Percentiles rank a stretch among this genome's conserved stretches.
These are phyloP conservation scores for Diutina siamensis DNA, from an alignment of 1,139 yeast genomes.

Conservation along the genomic window DNA sequence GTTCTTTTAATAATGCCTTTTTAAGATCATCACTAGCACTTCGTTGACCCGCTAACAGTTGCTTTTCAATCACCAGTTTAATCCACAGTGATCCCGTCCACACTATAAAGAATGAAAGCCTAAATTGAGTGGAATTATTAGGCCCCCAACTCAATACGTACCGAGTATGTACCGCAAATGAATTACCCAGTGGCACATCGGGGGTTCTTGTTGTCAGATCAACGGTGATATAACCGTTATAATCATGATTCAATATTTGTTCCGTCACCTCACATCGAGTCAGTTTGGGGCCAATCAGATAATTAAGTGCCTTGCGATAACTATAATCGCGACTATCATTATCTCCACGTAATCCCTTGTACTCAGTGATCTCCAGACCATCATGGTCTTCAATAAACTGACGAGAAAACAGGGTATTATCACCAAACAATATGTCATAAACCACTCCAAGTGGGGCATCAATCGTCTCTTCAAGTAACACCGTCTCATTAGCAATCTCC, in stretches of 20 bases:
- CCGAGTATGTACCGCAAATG: conserved; percentile 39
- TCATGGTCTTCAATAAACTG: conserved; percentile 32
- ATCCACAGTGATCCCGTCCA: conserved; percentile 54
- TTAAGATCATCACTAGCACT: conserved; percentile 26
- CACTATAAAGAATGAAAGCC: conserved; percentile 31
- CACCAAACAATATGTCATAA: conserved; percentile 37
- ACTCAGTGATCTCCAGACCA: conserved; percentile 35
- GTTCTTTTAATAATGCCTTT: conserved; percentile 19
- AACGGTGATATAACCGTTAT: conserved; percentile 24
- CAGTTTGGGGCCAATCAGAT: conserved; percentile 46
- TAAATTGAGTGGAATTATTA: conserved; percentile 27
- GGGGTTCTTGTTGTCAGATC: conserved; percentile 37
- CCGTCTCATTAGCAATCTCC: conserved; percentile 16
- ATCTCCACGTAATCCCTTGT: conserved; percentile 24
- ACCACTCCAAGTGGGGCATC: conserved; percentile 41
- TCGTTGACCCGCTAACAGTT: conserved; percentile 36
- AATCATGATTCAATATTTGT: conserved; percentile 29
- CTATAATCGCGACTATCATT: conserved; percentile 27
- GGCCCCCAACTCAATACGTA: conserved; percentile 39
- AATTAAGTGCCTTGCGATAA: conserved; percentile 38
- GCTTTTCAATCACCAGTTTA: conserved; percentile 41
- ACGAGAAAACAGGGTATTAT: conserved; percentile 28
- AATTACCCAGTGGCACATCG: conserved; percentile 49
- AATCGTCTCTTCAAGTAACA: conserved; percentile 21
- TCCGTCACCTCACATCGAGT: conserved; percentile 42